Evolutionary conservation across 192 early-diverging fungal genomes (phyloP).

Genomic region (Podila horticola): DNA sequence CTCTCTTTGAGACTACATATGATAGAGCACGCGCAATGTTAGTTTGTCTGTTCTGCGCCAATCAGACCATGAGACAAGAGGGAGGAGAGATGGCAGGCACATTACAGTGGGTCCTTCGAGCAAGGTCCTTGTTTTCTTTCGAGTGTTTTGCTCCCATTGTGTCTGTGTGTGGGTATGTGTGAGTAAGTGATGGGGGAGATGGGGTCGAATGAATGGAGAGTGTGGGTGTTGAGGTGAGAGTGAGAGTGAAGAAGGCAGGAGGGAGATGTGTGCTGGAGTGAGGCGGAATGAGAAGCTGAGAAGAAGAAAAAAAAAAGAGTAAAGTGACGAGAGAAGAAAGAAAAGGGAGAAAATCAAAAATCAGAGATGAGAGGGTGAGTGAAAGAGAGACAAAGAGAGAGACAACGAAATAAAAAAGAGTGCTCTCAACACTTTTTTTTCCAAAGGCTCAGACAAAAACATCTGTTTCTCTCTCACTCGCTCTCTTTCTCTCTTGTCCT

Average conservation of each 20-base stretch:
- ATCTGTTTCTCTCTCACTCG: too few relatives aligned
- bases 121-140: conserved; percentile 61
- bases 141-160: conserved; percentile 63
- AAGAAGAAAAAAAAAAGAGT: neutral
- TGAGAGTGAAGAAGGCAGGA: neutral
- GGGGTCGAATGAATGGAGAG: neutral
- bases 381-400: neutral
- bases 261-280: neutral
- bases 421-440: too few relatives aligned
- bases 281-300: neutral
- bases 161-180: neutral
- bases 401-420: neutral
- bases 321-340: neutral
- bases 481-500: too few relatives aligned
- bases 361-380: neutral
- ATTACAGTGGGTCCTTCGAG: conserved; percentile 62
- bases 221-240: neutral
- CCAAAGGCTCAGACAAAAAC: too few relatives aligned
- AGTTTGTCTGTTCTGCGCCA: too few relatives aligned
- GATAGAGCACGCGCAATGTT: too few relatives aligned
- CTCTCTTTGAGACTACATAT: conserved; percentile 56
- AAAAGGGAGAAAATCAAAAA: neutral
- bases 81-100: neutral
- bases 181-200: neutral
- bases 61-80: neutral